phyloP scores from a whole-genome alignment of 169 alveolate species.

The Eimeria maxima region DNA sequence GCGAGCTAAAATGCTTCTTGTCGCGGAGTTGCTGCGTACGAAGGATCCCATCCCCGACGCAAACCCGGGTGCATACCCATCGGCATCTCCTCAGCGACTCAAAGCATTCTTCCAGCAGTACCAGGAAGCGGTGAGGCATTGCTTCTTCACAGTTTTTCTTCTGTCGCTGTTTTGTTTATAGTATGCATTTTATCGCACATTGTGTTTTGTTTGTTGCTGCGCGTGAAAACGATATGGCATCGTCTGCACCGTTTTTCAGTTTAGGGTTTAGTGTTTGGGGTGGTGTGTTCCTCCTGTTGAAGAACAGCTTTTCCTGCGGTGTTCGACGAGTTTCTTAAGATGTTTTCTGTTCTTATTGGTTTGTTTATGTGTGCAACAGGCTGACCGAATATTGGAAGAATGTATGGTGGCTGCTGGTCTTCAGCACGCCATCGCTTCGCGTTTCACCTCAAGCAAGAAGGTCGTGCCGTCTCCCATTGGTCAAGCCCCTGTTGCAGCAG shows the following conservation, averaged over 20 bases:
- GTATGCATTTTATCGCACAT: neutral
- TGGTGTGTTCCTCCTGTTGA: neutral
- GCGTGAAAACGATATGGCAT: neutral
- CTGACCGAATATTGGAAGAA: conserved; percentile 77
- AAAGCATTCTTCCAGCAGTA: conserved; percentile 81
- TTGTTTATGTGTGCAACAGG: conserved; percentile 31
- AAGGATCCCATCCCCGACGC: conserved; percentile 78
- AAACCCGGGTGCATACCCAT: conserved; percentile 64
- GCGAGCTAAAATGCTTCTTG: conserved; percentile 73
- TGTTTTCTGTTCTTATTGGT: neutral
- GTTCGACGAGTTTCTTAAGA: neutral
- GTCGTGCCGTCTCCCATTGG: conserved; percentile 26
- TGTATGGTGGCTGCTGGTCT: conserved; percentile 81
- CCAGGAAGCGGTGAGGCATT: conserved; percentile 74
- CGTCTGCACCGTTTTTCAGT: neutral
- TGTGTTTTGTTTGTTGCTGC: neutral
- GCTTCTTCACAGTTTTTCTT: neutral
- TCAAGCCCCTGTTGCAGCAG: conserved; percentile 23
- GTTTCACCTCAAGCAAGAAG: conserved; percentile 43
- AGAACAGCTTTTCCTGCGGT: neutral
- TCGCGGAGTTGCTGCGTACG: conserved; percentile 47
- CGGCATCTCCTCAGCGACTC: conserved; percentile 83
- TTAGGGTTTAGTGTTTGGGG: neutral
- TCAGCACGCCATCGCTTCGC: conserved; percentile 80
- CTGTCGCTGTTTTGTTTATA: neutral